Evolutionary conservation across 371 early-diverging fungal species (phyloP).

Genomic region (Rhizopus sp.): DNA sequence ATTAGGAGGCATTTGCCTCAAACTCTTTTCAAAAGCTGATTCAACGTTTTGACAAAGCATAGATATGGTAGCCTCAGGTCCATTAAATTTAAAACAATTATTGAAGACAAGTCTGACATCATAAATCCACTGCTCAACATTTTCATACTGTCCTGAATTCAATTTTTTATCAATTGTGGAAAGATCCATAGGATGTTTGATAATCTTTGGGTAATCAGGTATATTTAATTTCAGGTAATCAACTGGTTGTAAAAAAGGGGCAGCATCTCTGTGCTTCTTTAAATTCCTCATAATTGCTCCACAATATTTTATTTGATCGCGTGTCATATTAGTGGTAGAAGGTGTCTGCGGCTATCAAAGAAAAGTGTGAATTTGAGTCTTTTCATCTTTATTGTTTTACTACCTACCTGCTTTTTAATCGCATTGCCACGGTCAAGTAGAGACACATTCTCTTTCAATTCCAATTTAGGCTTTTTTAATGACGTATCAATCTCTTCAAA

Average conservation of each 20-base stretch:
- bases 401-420: conserved; percentile 20
- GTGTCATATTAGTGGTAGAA: conserved; percentile 53
- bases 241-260: conserved; percentile 91
- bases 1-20: conserved; percentile 69
- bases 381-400: not conserved
- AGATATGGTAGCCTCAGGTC: conserved; percentile 74
- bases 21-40: conserved; percentile 67
- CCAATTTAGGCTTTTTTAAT: conserved; percentile 12
- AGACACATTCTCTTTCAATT: conserved; percentile 21
- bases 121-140: conserved; percentile 67
- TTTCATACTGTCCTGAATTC: conserved; percentile 67
- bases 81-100: conserved; percentile 95
- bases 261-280: conserved; percentile 74
- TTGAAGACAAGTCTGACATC: conserved; percentile 81
- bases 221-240: conserved; percentile 90
- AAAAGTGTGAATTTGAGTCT: too few species aligned
- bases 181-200: conserved; percentile 98
- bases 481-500: conserved; percentile 23
- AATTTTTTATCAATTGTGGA: conserved; percentile 91
- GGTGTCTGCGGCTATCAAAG: not conserved
- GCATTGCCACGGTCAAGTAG: conserved; percentile 26
- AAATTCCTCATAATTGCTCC: conserved; percentile 71
- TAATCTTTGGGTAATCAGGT: conserved; percentile 92
- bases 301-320: conserved; percentile 84
- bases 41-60: conserved; percentile 75